Percentiles rank a stretch among this genome's conserved stretches.
phyloP scores from a whole-genome alignment of 768 basidiomycete genomes.

The Pleurotus citrinopileatus region DNA sequence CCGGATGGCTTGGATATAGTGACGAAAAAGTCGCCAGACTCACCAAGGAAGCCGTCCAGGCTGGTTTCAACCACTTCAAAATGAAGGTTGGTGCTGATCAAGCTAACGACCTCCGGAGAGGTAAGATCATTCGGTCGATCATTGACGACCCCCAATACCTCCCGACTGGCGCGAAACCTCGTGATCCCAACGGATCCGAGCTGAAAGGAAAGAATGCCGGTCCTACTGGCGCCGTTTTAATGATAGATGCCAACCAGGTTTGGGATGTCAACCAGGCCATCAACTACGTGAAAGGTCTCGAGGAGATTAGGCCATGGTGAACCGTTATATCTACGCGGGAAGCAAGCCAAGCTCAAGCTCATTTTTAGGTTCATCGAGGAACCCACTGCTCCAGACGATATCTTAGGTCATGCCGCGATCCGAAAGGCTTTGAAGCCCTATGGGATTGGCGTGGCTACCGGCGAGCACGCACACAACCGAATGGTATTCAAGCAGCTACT shows the following conservation, averaged over 20 bases:
- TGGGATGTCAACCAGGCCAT: slow-evolving; percentile 95
- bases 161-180: slow-evolving; percentile 52
- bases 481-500: slow-evolving; percentile 96
- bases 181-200: slow-evolving; percentile 58
- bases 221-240: slow-evolving; percentile 89
- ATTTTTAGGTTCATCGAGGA: slow-evolving; percentile 83
- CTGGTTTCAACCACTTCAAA: slow-evolving; percentile 98
- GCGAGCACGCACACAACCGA: slow-evolving; percentile 92
- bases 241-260: slow-evolving; percentile 98
- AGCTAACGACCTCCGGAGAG: slow-evolving; percentile 81
- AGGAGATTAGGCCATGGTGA: slow-evolving; percentile 84
- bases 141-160: slow-evolving; percentile 91
- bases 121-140: slow-evolving; percentile 86
- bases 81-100: slow-evolving; percentile 94
- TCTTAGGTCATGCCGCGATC: slow-evolving; percentile 80
- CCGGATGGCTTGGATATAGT: slow-evolving; percentile 91
- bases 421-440: slow-evolving; percentile 73
- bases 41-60: slow-evolving; percentile 79
- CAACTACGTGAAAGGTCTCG: slow-evolving; percentile 81
- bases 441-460: slow-evolving; percentile 89
- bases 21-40: slow-evolving; percentile 90
- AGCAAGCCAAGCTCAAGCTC: background rate
- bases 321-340: slow-evolving; percentile 9
- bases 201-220: slow-evolving; percentile 91
- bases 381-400: slow-evolving; percentile 89